Evolutionary conservation across 331 rosid species (phyloP).

Genomic region (Prunus yedoensis): DNA sequence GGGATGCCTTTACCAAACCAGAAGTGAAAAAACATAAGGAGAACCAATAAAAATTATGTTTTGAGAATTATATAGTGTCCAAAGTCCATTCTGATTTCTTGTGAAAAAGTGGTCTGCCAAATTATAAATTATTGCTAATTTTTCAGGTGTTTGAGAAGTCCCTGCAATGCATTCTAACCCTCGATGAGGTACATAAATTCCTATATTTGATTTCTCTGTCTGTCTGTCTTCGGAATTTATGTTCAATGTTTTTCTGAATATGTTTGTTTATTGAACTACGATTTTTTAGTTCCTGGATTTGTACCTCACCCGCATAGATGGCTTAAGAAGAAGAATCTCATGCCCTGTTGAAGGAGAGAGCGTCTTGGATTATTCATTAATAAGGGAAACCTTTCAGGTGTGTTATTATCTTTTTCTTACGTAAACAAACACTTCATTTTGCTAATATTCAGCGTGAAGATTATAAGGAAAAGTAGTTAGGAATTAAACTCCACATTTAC

Average conservation of each 20-base stretch:
- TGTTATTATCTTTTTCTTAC: constrained; percentile 20
- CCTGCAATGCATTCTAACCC: constrained; percentile 54
- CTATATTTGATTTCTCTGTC: constrained; percentile 5
- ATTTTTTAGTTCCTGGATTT: constrained; percentile 75
- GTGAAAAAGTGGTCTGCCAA: not conserved
- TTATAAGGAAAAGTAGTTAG: not conserved
- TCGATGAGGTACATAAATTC: constrained; percentile 60
- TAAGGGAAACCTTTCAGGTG: constrained; percentile 87
- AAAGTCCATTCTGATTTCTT: not conserved
- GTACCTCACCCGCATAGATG: constrained; percentile 83
- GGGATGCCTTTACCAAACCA: not conserved
- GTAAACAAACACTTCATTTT: not conserved
- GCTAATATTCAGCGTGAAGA: no score
- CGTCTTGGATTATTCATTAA: constrained; percentile 49
- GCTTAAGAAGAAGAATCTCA: constrained; percentile 83
- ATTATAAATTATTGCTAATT: constrained; percentile 6
- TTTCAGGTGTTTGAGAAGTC: constrained; percentile 79
- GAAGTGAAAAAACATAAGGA: not conserved
- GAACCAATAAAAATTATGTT: not conserved
- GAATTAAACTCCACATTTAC: not conserved
- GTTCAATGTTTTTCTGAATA: not conserved
- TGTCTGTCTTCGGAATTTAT: not conserved
- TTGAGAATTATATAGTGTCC: not conserved
- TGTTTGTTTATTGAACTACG: constrained; percentile 2
- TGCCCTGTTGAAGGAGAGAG: constrained; percentile 37